These are phyloP conservation scores for Venturiaceae sp. DNA, from an alignment of 2,329 filamentous ascomycete species.

Conservation along the genomic window DNA sequence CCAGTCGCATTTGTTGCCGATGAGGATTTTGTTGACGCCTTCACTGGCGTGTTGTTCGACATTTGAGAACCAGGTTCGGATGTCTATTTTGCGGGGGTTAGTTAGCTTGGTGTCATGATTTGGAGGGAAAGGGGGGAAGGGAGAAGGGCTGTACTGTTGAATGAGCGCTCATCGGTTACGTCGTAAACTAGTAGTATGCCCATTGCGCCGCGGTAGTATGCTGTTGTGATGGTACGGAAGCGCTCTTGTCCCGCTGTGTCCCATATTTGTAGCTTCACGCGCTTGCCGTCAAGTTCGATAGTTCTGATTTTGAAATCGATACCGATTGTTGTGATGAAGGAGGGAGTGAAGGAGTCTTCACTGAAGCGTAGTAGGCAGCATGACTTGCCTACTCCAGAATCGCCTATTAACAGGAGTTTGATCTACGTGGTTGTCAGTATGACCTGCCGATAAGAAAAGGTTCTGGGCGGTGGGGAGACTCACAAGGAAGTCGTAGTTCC, in stretches of 20 bases:
- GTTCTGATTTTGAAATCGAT: slow-evolving; percentile 99
- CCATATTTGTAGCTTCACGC: slow-evolving; percentile 99
- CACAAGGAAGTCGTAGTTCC: slow-evolving; percentile 99
- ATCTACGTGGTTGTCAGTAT: slow-evolving; percentile 48
- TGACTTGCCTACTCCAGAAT: slow-evolving; percentile 94
- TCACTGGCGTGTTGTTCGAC: slow-evolving; percentile 97
- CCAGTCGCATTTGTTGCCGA: slow-evolving; percentile 99
- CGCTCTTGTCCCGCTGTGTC: slow-evolving; percentile 97
- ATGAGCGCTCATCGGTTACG: slow-evolving; percentile 91
- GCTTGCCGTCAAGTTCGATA: slow-evolving; percentile 97
- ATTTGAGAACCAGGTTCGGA: slow-evolving; percentile 98
- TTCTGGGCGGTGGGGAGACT: slow-evolving; percentile 23
- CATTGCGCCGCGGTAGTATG: slow-evolving; percentile 98
- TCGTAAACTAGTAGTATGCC: slow-evolving; percentile 96
- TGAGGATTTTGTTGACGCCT: slow-evolving; percentile 98
- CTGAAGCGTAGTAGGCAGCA: slow-evolving; percentile 95
- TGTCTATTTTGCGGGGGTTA: slow-evolving; percentile 51
- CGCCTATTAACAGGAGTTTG: slow-evolving; percentile 92
- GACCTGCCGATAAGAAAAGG: slow-evolving; percentile 6
- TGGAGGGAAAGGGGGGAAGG: not conserved
- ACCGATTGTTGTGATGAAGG: slow-evolving; percentile 97
- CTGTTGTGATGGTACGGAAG: slow-evolving; percentile 97
- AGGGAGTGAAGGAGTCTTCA: slow-evolving; percentile 94
- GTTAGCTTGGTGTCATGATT: not conserved
- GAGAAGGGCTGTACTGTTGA: slow-evolving; percentile 61